A percentile compares a stretch with the other conserved stretches of the same genome.
phyloP scores from a whole-genome alignment of 2,329 filamentous ascomycete species.

The Alternaria alternata region DNA sequence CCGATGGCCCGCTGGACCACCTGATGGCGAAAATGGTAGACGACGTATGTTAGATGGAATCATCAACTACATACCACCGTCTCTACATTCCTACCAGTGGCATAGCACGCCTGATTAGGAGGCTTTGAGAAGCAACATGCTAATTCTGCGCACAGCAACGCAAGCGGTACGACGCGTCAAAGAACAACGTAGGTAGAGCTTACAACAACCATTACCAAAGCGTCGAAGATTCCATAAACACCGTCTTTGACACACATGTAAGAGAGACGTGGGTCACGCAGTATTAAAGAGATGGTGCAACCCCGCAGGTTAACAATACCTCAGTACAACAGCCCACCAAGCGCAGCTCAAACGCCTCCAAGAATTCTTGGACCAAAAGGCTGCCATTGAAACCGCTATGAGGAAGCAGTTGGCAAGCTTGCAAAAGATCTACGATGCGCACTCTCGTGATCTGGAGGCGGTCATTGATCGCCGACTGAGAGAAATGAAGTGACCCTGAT shows the following conservation, averaged over 20 bases:
- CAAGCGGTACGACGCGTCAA: constrained; percentile 33
- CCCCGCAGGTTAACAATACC: constrained; percentile 5
- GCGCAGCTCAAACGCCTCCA: constrained; percentile 36
- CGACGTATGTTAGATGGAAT: constrained; percentile 28
- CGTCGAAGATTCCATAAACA: constrained; percentile 28
- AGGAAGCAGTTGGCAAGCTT: constrained; percentile 24
- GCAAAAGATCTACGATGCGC: constrained; percentile 26
- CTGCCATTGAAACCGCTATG: constrained; percentile 38
- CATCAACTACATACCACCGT: background rate
- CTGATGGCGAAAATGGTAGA: constrained; percentile 33
- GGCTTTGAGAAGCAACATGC: background rate
- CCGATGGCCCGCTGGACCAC: constrained; percentile 17
- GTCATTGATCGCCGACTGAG: constrained; percentile 31
- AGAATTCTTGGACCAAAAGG: constrained; percentile 33
- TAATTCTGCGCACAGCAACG: constrained; percentile 29
- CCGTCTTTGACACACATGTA: constrained; percentile 37
- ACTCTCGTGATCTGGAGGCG: constrained; percentile 33
- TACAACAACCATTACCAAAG: constrained; percentile 24
- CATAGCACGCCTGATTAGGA: background rate
- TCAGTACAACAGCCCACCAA: constrained; percentile 31
- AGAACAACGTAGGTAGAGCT: constrained; percentile 27
- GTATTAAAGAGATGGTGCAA: background rate
- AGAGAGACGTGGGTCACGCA: constrained; percentile 38
- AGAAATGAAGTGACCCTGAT: constrained; percentile 27
- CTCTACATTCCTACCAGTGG: background rate